phyloP scores from a whole-genome alignment of 2,329 filamentous ascomycete genomes.

The Orbilia ellipsospora region DNA sequence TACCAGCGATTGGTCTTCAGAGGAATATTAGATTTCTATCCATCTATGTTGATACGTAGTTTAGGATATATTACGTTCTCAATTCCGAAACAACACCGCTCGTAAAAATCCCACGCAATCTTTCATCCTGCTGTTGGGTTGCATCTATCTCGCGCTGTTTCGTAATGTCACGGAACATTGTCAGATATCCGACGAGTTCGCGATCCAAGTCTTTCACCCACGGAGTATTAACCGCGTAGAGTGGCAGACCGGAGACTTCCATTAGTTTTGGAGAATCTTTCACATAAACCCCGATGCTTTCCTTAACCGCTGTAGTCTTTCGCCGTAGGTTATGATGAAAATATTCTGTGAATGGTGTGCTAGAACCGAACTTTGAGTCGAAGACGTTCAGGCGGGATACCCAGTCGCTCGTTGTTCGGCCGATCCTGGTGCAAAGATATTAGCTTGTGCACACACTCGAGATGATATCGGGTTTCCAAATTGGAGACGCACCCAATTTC shows the following conservation, averaged over 20 bases:
- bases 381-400: conserved; percentile 44
- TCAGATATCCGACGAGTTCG: conserved; percentile 46
- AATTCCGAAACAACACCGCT: conserved; percentile 49
- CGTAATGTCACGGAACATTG: conserved; percentile 49
- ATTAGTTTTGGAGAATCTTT: conserved; percentile 47
- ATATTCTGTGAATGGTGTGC: conserved; percentile 47
- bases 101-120: conserved; percentile 47
- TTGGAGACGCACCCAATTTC: conserved; percentile 39
- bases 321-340: conserved; percentile 51
- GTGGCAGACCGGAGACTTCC: conserved; percentile 48
- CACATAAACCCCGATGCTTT: conserved; percentile 54
- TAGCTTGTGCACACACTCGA: background rate
- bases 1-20: conserved; percentile 57
- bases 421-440: conserved; percentile 29
- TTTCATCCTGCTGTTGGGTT: conserved; percentile 44
- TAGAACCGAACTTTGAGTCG: conserved; percentile 43
- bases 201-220: conserved; percentile 54
- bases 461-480: background rate
- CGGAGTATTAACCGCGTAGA: conserved; percentile 54
- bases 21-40: background rate
- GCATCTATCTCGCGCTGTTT: conserved; percentile 53
- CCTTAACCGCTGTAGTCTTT: conserved; percentile 43
- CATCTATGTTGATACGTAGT: no score
- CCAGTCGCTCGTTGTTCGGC: conserved; percentile 50
- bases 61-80: conserved; percentile 30